These are phyloP conservation scores for Beauveria sp. DNA, from an alignment of 2,329 filamentous ascomycete genomes.

Conservation along the genomic window DNA sequence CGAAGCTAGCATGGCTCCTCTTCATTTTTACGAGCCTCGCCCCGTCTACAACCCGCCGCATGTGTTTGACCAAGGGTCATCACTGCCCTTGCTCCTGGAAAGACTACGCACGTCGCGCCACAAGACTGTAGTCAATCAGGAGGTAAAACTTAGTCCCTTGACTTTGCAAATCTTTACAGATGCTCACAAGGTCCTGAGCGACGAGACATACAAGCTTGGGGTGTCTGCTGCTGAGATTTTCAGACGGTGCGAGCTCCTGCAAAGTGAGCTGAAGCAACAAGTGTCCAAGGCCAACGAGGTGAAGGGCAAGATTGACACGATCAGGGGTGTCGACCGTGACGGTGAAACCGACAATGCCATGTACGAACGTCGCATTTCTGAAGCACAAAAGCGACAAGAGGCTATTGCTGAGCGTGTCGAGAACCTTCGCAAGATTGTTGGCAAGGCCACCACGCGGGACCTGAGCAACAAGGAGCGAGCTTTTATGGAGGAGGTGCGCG, in stretches of 20 bases:
- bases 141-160: slow-evolving; percentile 61
- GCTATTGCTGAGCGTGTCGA: slow-evolving; percentile 54
- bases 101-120: slow-evolving; percentile 51
- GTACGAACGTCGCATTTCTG: slow-evolving; percentile 50
- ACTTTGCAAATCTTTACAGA: slow-evolving; percentile 66
- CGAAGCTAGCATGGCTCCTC: slow-evolving; percentile 34
- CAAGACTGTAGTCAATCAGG: slow-evolving; percentile 55
- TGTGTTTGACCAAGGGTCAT: slow-evolving; percentile 49
- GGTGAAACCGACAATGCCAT: slow-evolving; percentile 46
- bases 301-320: slow-evolving; percentile 56
- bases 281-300: slow-evolving; percentile 59
- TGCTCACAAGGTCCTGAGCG: slow-evolving; percentile 61
- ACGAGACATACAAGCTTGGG: slow-evolving; percentile 62
- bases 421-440: slow-evolving; percentile 39
- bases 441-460: slow-evolving; percentile 33
- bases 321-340: slow-evolving; percentile 40
- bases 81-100: slow-evolving; percentile 48
- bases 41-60: slow-evolving; percentile 58
- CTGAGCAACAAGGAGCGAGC: slow-evolving; percentile 38
- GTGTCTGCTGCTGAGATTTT: slow-evolving; percentile 67
- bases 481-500: slow-evolving; percentile 39
- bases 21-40: slow-evolving; percentile 54
- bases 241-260: slow-evolving; percentile 59
- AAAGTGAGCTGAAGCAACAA: slow-evolving; percentile 60
- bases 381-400: slow-evolving; percentile 47